Evolutionary conservation across 1,139 yeast species (phyloP).

Genomic region (Yamadazyma kanchanaburiensis): DNA sequence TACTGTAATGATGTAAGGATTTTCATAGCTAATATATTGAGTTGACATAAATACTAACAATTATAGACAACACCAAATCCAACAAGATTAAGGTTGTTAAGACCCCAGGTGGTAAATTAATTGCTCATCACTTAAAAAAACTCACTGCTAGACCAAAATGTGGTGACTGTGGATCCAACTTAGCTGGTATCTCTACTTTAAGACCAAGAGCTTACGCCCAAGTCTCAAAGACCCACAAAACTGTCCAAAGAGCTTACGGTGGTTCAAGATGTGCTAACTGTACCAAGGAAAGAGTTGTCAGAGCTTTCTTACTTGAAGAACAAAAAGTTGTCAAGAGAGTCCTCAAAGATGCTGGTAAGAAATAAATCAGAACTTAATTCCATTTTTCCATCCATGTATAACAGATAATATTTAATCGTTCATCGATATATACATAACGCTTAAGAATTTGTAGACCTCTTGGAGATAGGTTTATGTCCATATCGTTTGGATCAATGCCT

Average conservation of each 20-base stretch:
- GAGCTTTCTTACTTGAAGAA: slow-evolving; percentile 99
- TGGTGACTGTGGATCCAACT: slow-evolving; percentile 95
- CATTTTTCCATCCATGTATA: slow-evolving; percentile 7
- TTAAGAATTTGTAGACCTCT: slow-evolving; percentile 1
- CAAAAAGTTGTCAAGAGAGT: slow-evolving; percentile 99
- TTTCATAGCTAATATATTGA: too few relatives aligned
- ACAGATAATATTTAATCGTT: slow-evolving; percentile 10
- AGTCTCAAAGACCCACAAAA: slow-evolving; percentile 93
- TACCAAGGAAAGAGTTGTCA: slow-evolving; percentile 97
- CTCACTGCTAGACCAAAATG: slow-evolving; percentile 94
- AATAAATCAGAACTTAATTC: slow-evolving; percentile 28
- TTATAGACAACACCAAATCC: slow-evolving; percentile 92
- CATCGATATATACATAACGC: slow-evolving; percentile 7
- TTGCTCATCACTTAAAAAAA: slow-evolving; percentile 97
- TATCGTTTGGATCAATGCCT: too few relatives aligned
- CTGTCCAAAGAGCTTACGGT: slow-evolving; percentile 99
- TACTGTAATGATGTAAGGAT: too few relatives aligned
- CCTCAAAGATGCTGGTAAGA: slow-evolving; percentile 76
- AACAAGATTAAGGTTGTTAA: slow-evolving; percentile 99
- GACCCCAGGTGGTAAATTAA: slow-evolving; percentile 99
- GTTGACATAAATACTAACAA: slow-evolving; percentile 39
- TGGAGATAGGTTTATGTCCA: too few relatives aligned
- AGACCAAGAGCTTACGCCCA: slow-evolving; percentile 98
- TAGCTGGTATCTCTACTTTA: slow-evolving; percentile 88
- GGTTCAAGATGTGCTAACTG: slow-evolving; percentile 98